These are phyloP conservation scores for Eucalyptus paniculata DNA, from an alignment of 345 rosid species.

Conservation along the genomic window DNA sequence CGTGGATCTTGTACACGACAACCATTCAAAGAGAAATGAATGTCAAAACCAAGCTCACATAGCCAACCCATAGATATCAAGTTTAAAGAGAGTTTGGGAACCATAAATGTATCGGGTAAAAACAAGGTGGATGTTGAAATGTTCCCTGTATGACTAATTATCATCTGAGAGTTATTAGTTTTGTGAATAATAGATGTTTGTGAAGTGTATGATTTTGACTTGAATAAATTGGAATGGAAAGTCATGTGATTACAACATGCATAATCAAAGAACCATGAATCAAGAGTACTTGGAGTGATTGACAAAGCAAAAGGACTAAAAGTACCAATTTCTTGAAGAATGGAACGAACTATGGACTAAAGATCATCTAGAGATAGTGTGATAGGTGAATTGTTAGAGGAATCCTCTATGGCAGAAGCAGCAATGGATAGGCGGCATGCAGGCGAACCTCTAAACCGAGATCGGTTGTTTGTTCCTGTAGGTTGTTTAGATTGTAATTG, in stretches of 20 bases:
- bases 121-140: background rate
- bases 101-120: background rate
- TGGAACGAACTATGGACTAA: background rate
- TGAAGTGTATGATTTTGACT: too few species aligned
- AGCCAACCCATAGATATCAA: rapidly evolving
- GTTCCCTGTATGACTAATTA: background rate
- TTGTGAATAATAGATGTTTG: background rate
- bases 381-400: background rate
- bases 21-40: background rate
- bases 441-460: rapidly evolving
- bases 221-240: background rate
- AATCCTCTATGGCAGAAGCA: background rate
- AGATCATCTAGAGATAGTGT: too few species aligned
- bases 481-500: too few species aligned
- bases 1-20: rapidly evolving
- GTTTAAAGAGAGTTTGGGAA: background rate
- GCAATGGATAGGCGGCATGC: rapidly evolving
- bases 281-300: rapidly evolving
- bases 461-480: background rate
- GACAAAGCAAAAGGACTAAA: background rate
- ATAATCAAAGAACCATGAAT: background rate
- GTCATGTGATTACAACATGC: background rate
- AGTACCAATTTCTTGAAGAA: background rate
- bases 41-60: background rate
- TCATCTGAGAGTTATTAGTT: background rate